phyloP scores from a whole-genome alignment of 2,329 filamentous ascomycete genomes.

The Zymoseptoria brevis region DNA sequence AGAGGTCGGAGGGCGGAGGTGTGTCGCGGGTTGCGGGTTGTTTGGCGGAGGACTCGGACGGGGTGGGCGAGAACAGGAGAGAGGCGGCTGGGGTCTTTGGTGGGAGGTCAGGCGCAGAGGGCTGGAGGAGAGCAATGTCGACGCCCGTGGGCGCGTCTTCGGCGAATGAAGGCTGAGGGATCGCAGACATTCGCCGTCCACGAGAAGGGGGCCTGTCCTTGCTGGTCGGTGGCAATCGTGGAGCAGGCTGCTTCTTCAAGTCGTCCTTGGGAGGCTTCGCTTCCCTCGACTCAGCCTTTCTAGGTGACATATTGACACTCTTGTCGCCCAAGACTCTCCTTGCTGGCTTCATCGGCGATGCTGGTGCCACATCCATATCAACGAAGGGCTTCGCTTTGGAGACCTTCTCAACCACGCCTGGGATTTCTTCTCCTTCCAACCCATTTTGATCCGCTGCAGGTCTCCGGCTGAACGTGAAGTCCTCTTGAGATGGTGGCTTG shows the following conservation, averaged over 20 bases:
- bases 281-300: constrained; percentile 14
- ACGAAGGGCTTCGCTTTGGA: background rate
- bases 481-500: constrained; percentile 28
- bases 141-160: constrained; percentile 15
- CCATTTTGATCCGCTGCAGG: constrained; percentile 10
- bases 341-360: constrained; percentile 10
- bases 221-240: constrained; percentile 6
- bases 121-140: constrained; percentile 17
- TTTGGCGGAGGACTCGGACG: constrained; percentile 33
- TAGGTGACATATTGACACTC: constrained; percentile 32
- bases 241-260: constrained; percentile 12
- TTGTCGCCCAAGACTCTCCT: constrained; percentile 37
- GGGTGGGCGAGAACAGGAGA: constrained; percentile 38
- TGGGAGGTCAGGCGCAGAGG: constrained; percentile 3
- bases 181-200: constrained; percentile 17
- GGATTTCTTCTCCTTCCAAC: constrained; percentile 7
- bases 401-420: constrained; percentile 19
- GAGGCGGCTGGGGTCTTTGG: constrained; percentile 25
- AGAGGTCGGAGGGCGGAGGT: constrained; percentile 36
- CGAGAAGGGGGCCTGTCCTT: constrained; percentile 24
- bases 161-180: background rate
- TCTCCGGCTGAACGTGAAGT: constrained; percentile 42
- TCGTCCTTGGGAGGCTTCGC: constrained; percentile 12
- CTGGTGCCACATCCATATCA: constrained; percentile 1
- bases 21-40: constrained; percentile 29